Evolutionary conservation across 2,329 filamentous ascomycete species (phyloP), one percentile per base, ranked within the genome.

Genomic region (Trichoderma atroviride): DNA sequence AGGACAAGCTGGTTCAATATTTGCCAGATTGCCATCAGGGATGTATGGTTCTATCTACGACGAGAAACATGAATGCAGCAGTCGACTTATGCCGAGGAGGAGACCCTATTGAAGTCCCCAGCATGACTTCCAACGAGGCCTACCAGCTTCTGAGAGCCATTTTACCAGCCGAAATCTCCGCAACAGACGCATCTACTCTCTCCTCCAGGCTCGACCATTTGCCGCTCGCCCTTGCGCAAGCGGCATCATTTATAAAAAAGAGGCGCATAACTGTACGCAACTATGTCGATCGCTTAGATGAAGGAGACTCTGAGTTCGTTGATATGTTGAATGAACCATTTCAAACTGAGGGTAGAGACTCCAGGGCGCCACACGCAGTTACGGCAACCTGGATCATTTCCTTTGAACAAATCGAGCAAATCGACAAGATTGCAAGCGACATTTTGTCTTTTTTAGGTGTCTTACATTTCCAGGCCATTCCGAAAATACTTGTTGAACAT

Each of bases 211-310:
- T 80, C 6, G 76, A 78, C 24, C 68, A 78, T 29, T 70, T 81
- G 0, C 79, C 79, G 1, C 75, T 81, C 31, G 79, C 79, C 0
- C 69, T 81, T 0, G 75, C 70, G 33, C 78, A 81, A 67, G 79
- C 77, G 4, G 73, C 78, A 1, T 74, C 77, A 3, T 81, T 77
- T 63, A 79, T 81, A 5, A 70, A 74, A 27, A 72, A 75, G 35
- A 78, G 76, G 7, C 68, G 50, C 5, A 75, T 77, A 5, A 60
- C 75, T 0, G 52, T 78, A 3, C 24, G 50, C 2, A 5, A 71
- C 1, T 81, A 81, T 59, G 27, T 80, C 14, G 29, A 74, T 14
- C 72, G 78, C 0, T 68, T 80, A 13, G 69, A 73, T 3, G 62
- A 72, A 14, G 75, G 71, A 58, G 74, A 79, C 37, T 33, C 74